Evolutionary conservation across 345 rosid genomes (phyloP), one percentile per base, ranked within the genome.

Genomic region (Orychophragmus violaceus): DNA sequence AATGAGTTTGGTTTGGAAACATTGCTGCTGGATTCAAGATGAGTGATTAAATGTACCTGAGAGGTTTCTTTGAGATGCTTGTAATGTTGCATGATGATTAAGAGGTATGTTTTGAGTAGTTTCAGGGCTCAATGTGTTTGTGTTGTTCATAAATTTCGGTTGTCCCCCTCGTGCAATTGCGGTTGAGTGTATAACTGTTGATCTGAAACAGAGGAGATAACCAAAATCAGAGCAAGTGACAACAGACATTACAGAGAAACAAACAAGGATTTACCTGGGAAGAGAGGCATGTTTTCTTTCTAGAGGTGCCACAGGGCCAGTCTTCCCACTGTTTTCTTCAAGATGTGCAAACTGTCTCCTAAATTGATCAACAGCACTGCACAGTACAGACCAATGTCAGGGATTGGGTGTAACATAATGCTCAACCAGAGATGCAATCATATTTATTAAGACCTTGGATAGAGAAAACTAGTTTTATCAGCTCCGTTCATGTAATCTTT

Each of bases 321-420:
- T 81, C 79, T 89, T 89, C 19, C 93, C 95, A 14, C 79, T 77
- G 54, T 83, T 86, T 70, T 93, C 98, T 76, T 90, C 98, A 3
- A 93, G 94, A 81, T 84, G 85, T 0, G 94, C 87, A 82, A 93
- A 90, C 75, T 90, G 98, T 81, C 84, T 93, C 73, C 83, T 81
- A 68, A 93, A 93, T 64, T 90, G 97, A 80, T 93, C 97, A 51
- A 93, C 84, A 13, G 90, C 98, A 76, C 98, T 93, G 87, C 52
- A 79, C 51, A 49, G 61, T 29, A 72, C 54, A 35, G 7, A 57
- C 39, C 9, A 44, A 73, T 48, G 73, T 76, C 45, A 76, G 64
- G 8, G 22, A 5, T 1, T 36, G 3, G n/a, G 33, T 33, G 37
- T 18, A 12, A 55, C 14, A 21, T 22, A 58, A 42, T 64, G 58